These are phyloP conservation scores for Fragaria vesca DNA, from an alignment of 306 rosid genomes.

Conservation along the genomic window DNA sequence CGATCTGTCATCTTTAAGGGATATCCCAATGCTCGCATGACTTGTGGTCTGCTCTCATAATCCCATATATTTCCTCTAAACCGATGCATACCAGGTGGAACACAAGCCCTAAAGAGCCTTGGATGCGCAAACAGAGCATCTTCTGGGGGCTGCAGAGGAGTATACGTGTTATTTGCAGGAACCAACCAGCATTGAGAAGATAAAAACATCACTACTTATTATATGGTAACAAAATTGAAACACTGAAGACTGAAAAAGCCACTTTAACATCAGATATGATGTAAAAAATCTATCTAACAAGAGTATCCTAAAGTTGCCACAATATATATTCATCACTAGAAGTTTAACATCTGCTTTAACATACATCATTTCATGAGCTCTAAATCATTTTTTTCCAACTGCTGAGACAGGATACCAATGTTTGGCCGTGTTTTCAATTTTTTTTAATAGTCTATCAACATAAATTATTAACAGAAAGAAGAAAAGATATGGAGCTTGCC, in stretches of 20 bases:
- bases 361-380: not conserved
- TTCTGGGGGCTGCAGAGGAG: slow-evolving; percentile 77
- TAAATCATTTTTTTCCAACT: not conserved
- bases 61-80: slow-evolving; percentile 98
- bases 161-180: slow-evolving; percentile 27
- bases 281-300: not conserved
- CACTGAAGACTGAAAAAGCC: not conserved
- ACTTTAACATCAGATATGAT: not conserved
- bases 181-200: slow-evolving; percentile 17
- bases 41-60: slow-evolving; percentile 72
- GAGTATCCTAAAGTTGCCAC: not conserved
- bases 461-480: slow-evolving; percentile 6
- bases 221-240: not conserved
- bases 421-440: not conserved
- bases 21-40: slow-evolving; percentile 70
- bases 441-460: slow-evolving; percentile 11
- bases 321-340: not conserved
- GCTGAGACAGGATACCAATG: not conserved
- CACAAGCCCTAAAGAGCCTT: slow-evolving; percentile 92
- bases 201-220: not conserved
- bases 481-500: slow-evolving; percentile 43
- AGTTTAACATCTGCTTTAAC: slow-evolving; percentile 5
- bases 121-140: slow-evolving; percentile 96
- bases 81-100: slow-evolving; percentile 95
- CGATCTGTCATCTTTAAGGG: slow-evolving; percentile 61